Evolutionary conservation across 176 grass and related monocot genomes (phyloP), one percentile per base, ranked within the genome.

Genomic region (Zea luxurians): DNA sequence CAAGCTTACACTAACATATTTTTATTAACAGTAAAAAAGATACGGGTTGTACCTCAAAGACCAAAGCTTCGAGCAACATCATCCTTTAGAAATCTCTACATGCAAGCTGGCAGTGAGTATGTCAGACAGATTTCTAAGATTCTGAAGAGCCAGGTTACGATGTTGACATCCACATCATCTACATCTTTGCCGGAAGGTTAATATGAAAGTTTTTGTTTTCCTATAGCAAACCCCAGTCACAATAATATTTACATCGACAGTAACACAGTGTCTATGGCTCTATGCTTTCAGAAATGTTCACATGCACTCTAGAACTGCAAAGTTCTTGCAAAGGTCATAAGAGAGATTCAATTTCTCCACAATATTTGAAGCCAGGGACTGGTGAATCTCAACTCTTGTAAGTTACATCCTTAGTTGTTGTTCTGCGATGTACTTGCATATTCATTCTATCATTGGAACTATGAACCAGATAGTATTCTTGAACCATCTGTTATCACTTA

Each of bases 351-450:
- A 76, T 79, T 86, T 90, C 83, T 79, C 83, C 67, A 6, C 85
- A 83, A 71, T 90, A 90, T 82, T 81, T 98, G 79, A 90, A 88
- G 78, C 89, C 89, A 50, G 95, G 95, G 70, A 90, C 83, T 37
- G 95, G 95, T 83, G 95, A 94, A 86, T 88, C 91, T 72, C 95
- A 98, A 73, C 77, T 85, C 37, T 98, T 94, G 95, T 98, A 98
- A 90, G 95, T 90, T 54, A 40, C 57, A 49, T 21, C 20, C 8
- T 49, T 36, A 61, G 20, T 15, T 58, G 68, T 73, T 52, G 46
- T 75, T 70, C 64, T 47, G 38, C 70, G 47, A 27, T 70, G 16
- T 34, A 4, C 44, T 35, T 70, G 2, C 21, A 16, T 70, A 36
- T 70, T 57, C 5, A 10, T 71, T 78, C 10, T 57, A 37, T 37